A percentile compares a stretch with the other conserved stretches of the same genome.
phyloP scores from a whole-genome alignment of 2,329 filamentous ascomycete genomes.

The Colletotrichum kahawae region DNA sequence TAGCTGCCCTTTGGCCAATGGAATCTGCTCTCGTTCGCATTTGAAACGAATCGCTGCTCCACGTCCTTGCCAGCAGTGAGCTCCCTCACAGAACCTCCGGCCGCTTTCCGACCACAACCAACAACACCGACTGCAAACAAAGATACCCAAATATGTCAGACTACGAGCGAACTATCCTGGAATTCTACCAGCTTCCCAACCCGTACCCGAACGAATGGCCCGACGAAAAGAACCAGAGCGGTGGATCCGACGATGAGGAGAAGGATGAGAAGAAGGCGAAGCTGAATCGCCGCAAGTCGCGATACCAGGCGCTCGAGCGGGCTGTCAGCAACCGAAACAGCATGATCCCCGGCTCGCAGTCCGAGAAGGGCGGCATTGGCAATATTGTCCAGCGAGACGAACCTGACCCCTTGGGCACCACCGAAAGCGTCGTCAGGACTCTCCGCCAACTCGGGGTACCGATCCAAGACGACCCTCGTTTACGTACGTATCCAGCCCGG shows the following conservation, averaged over 20 bases:
- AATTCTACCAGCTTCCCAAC: constrained; percentile 85
- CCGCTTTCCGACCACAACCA: background rate
- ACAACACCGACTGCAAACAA: background rate
- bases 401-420: constrained; percentile 86
- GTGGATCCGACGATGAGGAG: constrained; percentile 66
- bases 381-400: constrained; percentile 90
- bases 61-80: background rate
- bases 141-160: constrained; percentile 48
- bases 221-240: constrained; percentile 75
- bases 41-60: background rate
- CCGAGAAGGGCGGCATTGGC: constrained; percentile 68
- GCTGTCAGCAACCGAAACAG: constrained; percentile 73
- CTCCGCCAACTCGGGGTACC: constrained; percentile 78
- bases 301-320: constrained; percentile 84
- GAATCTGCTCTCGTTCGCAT: background rate
- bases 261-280: constrained; percentile 52
- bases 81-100: background rate
- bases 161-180: constrained; percentile 77
- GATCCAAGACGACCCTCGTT: constrained; percentile 80
- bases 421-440: constrained; percentile 83
- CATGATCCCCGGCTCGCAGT: constrained; percentile 70
- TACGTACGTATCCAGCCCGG: constrained; percentile 64
- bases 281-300: constrained; percentile 69
- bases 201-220: constrained; percentile 88
- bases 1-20: background rate